A percentile compares a stretch with the other conserved stretches of the same genome.
These are phyloP conservation scores for Aurinia saxatilis DNA, from an alignment of 345 rosid genomes.

Conservation along the genomic window DNA sequence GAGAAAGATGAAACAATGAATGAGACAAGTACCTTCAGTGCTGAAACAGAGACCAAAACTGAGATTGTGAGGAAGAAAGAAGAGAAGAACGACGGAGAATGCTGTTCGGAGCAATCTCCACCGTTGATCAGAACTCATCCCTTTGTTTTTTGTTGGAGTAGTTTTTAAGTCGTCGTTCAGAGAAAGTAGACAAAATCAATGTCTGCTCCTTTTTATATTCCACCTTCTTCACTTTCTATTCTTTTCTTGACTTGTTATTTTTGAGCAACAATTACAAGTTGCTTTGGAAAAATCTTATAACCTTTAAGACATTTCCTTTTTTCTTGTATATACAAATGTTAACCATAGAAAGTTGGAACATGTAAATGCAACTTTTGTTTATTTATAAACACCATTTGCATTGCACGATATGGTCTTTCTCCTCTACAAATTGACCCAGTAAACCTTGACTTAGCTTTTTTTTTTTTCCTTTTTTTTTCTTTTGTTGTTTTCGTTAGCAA, in stretches of 20 bases:
- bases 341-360: slow-evolving; percentile 16
- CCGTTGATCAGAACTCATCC: slow-evolving; percentile 48
- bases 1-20: neutral
- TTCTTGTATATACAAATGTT: slow-evolving; percentile 6
- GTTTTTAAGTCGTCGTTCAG: slow-evolving; percentile 22
- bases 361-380: neutral
- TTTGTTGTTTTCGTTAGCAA: neutral
- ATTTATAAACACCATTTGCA: slow-evolving; percentile 20
- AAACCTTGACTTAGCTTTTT: slow-evolving; percentile 13
- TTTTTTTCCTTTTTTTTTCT: neutral
- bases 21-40: slow-evolving; percentile 23
- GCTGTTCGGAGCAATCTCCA: slow-evolving; percentile 57
- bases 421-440: slow-evolving; percentile 18
- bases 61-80: slow-evolving; percentile 19
- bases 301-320: neutral
- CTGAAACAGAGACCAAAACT: slow-evolving; percentile 19
- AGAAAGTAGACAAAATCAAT: slow-evolving; percentile 25
- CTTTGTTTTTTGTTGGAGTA: slow-evolving; percentile 38
- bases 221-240: slow-evolving; percentile 10
- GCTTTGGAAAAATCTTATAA: neutral
- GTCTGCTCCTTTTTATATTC: slow-evolving; percentile 24
- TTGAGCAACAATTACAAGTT: slow-evolving; percentile 9
- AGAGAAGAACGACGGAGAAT: slow-evolving; percentile 45
- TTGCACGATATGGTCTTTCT: slow-evolving; percentile 20
- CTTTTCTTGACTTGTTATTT: slow-evolving; percentile 2